phyloP scores from a whole-genome alignment of 192 early-diverging fungal genomes.

The Coemansia sp. region DNA sequence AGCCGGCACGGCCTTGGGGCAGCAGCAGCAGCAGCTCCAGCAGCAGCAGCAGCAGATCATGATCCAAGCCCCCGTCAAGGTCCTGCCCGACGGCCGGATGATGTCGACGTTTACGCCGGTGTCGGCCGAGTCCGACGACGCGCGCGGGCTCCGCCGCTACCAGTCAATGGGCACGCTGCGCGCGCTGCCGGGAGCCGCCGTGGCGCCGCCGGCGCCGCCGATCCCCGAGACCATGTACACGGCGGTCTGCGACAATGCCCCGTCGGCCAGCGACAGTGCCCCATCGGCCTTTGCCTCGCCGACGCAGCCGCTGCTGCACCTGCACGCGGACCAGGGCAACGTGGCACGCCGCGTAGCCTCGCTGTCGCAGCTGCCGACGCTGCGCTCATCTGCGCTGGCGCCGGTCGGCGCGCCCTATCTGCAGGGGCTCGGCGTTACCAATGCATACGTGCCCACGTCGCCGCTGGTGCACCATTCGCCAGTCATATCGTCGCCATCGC shows the following conservation, averaged over 20 bases:
- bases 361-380: slow-evolving; percentile 38
- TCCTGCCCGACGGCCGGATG: slow-evolving; percentile 40
- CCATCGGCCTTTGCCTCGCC: slow-evolving; percentile 6
- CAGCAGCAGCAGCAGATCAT: slow-evolving; percentile 17
- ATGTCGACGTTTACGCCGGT: slow-evolving; percentile 33
- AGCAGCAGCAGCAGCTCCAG: slow-evolving; percentile 4
- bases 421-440: slow-evolving; percentile 1
- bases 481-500: slow-evolving; percentile 14
- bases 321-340: slow-evolving; percentile 23
- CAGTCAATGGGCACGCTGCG: slow-evolving; percentile 45
- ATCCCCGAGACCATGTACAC: background rate
- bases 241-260: background rate
- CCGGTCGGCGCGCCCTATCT: background rate
- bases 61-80: slow-evolving; percentile 26
- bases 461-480: slow-evolving; percentile 27
- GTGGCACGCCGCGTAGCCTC: slow-evolving; percentile 41
- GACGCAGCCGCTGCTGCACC: slow-evolving; percentile 16
- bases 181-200: background rate
- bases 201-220: slow-evolving; percentile 1
- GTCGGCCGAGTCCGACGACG: background rate
- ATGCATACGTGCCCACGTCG: slow-evolving; percentile 5
- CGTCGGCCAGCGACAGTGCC: background rate
- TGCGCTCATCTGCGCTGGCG: slow-evolving; percentile 3
- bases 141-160: slow-evolving; percentile 37
- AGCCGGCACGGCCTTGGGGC: background rate